Evolutionary conservation across 163 green algal species (phyloP).

Genomic region (Picocystis sp.): DNA sequence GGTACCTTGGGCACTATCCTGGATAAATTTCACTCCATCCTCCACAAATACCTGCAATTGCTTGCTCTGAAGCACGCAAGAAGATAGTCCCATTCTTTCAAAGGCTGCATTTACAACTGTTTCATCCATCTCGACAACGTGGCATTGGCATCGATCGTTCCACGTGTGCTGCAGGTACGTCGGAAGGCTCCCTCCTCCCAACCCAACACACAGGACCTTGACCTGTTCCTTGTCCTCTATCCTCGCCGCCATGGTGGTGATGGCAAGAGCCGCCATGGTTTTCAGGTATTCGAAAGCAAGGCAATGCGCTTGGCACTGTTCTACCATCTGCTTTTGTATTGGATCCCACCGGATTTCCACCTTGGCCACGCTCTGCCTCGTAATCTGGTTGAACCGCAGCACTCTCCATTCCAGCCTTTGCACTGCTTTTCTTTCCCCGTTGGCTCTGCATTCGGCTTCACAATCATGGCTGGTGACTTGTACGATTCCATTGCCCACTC

Average conservation of each 20-base stretch:
- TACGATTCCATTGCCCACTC: slow-evolving; percentile 20
- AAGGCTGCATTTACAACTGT: slow-evolving; percentile 29
- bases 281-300: slow-evolving; percentile 41
- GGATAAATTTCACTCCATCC: slow-evolving; percentile 25
- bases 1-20: not conserved
- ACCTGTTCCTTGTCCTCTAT: slow-evolving; percentile 3
- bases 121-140: slow-evolving; percentile 21
- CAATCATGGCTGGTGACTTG: slow-evolving; percentile 12
- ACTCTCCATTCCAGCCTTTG: slow-evolving; percentile 29
- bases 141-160: not conserved
- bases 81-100: slow-evolving; percentile 29
- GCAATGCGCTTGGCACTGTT: slow-evolving; percentile 19
- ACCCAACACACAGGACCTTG: slow-evolving; percentile 26
- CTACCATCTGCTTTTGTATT: slow-evolving; percentile 1
- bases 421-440: too few species aligned
- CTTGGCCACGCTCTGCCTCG: slow-evolving; percentile 32
- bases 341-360: slow-evolving; percentile 9
- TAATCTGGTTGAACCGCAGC: slow-evolving; percentile 39
- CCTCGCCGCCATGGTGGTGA: too few species aligned
- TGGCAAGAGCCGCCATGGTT: slow-evolving; percentile 9
- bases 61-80: not conserved
- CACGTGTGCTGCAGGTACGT: slow-evolving; percentile 31
- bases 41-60: slow-evolving; percentile 17
- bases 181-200: slow-evolving; percentile 36
- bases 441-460: too few species aligned